phyloP scores from a whole-genome alignment of 768 basidiomycete species.

The Gymnopilus junonius region DNA sequence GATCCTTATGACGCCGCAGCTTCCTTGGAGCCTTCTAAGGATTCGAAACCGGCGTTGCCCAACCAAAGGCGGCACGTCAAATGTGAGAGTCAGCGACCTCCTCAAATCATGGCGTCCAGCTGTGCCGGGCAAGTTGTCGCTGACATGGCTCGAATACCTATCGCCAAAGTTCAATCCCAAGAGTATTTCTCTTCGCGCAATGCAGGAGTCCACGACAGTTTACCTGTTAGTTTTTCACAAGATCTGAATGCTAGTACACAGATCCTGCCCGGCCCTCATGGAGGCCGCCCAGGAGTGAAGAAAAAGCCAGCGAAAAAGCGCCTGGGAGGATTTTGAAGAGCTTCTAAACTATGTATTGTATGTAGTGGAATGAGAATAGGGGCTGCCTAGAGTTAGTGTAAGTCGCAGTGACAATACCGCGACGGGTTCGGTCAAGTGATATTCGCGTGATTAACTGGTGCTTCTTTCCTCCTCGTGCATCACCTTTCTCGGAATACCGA shows the following conservation, averaged over 20 bases:
- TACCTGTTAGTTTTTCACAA: constrained; percentile 33
- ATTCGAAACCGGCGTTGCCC: background rate
- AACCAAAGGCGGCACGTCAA: background rate
- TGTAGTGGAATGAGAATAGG: background rate
- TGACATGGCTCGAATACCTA: constrained; percentile 7
- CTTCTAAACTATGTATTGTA: background rate
- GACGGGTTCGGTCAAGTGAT: constrained; percentile 33
- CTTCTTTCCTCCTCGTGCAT: constrained; percentile 20
- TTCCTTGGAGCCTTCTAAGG: background rate
- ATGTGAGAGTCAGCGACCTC: constrained; percentile 15
- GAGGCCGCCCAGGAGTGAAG: constrained; percentile 59
- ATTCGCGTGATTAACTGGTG: constrained; percentile 28
- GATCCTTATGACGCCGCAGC: constrained; percentile 53
- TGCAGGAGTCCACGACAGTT: background rate
- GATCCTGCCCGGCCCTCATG: constrained; percentile 70
- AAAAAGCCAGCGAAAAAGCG: constrained; percentile 70
- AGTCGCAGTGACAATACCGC: background rate
- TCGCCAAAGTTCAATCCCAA: constrained; percentile 17
- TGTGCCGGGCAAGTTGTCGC: background rate
- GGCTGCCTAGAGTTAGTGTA: background rate
- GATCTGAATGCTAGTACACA: constrained; percentile 67
- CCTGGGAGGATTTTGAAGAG: constrained; percentile 70
- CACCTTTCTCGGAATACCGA: constrained; percentile 9
- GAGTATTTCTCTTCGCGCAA: constrained; percentile 4
- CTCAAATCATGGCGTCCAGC: constrained; percentile 19